These are phyloP conservation scores for Coemansia sp. DNA, from an alignment of 192 early-diverging fungal genomes.

Conservation along the genomic window DNA sequence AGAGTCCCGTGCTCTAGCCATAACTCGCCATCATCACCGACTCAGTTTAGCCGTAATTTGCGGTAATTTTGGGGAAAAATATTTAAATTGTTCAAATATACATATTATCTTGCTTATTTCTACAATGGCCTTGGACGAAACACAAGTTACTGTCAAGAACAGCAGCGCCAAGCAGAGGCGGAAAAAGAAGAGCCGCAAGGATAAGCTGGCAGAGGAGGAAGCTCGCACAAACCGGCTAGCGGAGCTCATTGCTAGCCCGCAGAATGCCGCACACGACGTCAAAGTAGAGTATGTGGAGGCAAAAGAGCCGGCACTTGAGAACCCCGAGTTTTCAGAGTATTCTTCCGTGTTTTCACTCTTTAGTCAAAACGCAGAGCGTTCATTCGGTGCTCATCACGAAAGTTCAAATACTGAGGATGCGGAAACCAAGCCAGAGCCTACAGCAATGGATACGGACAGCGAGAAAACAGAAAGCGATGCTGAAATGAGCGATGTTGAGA, in stretches of 20 bases:
- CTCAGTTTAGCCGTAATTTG: not conserved
- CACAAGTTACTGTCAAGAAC: not conserved
- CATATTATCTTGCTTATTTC: not conserved
- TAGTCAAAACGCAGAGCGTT: slow-evolving; percentile 29
- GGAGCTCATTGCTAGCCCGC: slow-evolving; percentile 7
- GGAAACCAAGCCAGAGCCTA: not conserved
- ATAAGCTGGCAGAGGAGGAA: slow-evolving; percentile 35
- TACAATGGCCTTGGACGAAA: slow-evolving; percentile 7
- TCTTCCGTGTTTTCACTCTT: slow-evolving; percentile 37
- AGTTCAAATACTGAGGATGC: not conserved
- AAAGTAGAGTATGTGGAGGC: slow-evolving; percentile 41
- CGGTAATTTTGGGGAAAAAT: too few species aligned
- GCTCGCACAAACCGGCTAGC: slow-evolving; percentile 22
- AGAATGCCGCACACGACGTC: slow-evolving; percentile 15
- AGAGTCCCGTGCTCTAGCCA: slow-evolving; percentile 2
- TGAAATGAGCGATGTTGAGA: slow-evolving; percentile 5
- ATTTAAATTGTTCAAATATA: too few species aligned
- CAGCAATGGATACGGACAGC: not conserved
- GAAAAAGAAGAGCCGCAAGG: slow-evolving; percentile 47
- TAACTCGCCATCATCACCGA: not conserved
- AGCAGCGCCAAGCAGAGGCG: slow-evolving; percentile 23
- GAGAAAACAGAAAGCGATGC: slow-evolving; percentile 32
- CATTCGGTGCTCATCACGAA: slow-evolving; percentile 26
- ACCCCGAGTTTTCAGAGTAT: slow-evolving; percentile 28
- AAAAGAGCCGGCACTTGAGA: slow-evolving; percentile 8